Evolutionary conservation across 2,329 filamentous ascomycete genomes (phyloP).

Genomic region (Rhynchosporium graminicola): DNA sequence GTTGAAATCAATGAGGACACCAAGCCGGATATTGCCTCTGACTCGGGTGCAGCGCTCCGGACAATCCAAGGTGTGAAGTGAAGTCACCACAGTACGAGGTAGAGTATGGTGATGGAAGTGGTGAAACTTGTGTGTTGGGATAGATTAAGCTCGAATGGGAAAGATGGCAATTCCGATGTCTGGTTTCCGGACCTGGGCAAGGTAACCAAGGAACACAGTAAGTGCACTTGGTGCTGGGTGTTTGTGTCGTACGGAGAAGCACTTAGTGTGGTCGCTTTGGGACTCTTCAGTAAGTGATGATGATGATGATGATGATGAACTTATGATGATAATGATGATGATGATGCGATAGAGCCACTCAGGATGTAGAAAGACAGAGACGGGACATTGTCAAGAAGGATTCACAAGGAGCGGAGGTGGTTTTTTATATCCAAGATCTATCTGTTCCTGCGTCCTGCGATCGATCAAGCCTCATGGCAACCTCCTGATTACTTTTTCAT

Average conservation of each 20-base stretch:
- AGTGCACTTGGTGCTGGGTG: background rate
- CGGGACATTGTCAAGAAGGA: constrained; percentile 6
- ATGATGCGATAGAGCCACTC: background rate
- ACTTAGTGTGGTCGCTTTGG: background rate
- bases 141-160: constrained; percentile 4
- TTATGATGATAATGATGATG: too few relatives aligned
- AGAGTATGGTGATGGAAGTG: background rate
- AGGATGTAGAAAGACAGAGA: background rate
- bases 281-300: constrained; percentile 6
- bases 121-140: background rate
- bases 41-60: background rate
- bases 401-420: background rate
- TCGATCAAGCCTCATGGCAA: background rate
- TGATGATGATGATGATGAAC: background rate
- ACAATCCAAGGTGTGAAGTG: background rate
- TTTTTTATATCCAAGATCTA: constrained; percentile 9
- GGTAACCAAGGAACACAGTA: background rate
- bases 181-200: constrained; percentile 2
- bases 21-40: constrained; percentile 6
- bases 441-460: background rate
- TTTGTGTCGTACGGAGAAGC: background rate
- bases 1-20: background rate
- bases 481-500: constrained; percentile 12
- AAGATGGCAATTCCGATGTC: background rate
- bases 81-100: background rate